Conservation (phyloP, 2,329 filamentous ascomycete species). For the Diaporthe vexans region DNA sequence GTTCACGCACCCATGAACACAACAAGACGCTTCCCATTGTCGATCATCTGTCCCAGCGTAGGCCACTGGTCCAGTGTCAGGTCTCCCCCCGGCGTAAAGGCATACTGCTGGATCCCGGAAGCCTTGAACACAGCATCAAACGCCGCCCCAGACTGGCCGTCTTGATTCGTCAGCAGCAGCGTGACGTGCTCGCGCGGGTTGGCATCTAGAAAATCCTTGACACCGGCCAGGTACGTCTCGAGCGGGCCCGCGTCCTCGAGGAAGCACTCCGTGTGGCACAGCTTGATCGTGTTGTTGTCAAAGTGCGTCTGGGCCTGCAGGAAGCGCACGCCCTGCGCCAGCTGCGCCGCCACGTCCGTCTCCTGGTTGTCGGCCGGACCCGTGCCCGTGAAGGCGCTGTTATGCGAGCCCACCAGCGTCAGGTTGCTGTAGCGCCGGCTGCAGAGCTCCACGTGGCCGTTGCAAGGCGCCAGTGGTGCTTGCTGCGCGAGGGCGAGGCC, state of each 20-base stretch:
- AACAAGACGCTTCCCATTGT: slow-evolving; percentile 72
- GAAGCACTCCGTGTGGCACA: slow-evolving; percentile 77
- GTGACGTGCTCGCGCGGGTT: slow-evolving; percentile 74
- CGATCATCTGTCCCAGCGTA: slow-evolving; percentile 77
- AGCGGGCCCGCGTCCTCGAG: slow-evolving; percentile 72
- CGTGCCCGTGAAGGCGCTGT: slow-evolving; percentile 74
- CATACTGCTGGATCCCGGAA: slow-evolving; percentile 69
- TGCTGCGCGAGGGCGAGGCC: slow-evolving; percentile 14
- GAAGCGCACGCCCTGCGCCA: slow-evolving; percentile 74
- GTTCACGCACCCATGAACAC: slow-evolving; percentile 73
- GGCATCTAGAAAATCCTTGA: slow-evolving; percentile 72
- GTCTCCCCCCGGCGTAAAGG: slow-evolving; percentile 63
- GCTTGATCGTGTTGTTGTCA: slow-evolving; percentile 63
- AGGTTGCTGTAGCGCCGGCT: slow-evolving; percentile 69
- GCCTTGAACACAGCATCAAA: slow-evolving; percentile 68
- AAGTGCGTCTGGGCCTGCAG: slow-evolving; percentile 75
- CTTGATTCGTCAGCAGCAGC: slow-evolving; percentile 73
- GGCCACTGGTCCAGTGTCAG: slow-evolving; percentile 71
- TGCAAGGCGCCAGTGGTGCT: slow-evolving; percentile 58
- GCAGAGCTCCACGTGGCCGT: slow-evolving; percentile 70
- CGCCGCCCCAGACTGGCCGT: slow-evolving; percentile 66
- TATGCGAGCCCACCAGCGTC: slow-evolving; percentile 73
- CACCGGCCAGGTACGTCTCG: slow-evolving; percentile 64
- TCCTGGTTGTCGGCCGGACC: slow-evolving; percentile 71
- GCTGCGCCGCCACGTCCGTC: slow-evolving; percentile 68